Base-by-base conservation (phyloP, 257 asterid genomes). In the Cordia subcordata region DNA sequence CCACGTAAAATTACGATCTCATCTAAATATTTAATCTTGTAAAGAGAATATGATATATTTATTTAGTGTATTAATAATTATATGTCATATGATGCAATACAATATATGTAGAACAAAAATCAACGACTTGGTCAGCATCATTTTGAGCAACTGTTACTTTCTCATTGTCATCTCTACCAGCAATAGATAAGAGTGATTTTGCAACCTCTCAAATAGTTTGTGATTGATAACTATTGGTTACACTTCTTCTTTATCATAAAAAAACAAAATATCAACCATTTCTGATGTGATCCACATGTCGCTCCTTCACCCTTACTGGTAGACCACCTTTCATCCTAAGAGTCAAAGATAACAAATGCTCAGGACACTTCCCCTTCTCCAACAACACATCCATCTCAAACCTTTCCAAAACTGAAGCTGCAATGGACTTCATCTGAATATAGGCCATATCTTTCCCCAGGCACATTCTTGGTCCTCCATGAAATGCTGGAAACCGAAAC, bases 381-480 rank as follows among this genome's bases (percentile, higher is more conserved):
- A 73, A 1, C 75, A 78, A 13, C 55, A 77, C 85, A 17, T 70
- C 69, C n/a, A 84, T 5, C 20, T 45, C 49, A 75, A 86, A 88
- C 68, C 80, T 86, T 62, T 82, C 96, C 72, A 92, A 46, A 49
- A 88, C 79, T 53, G 82, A 71, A 40, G 99, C 96, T 12, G 81
- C 94, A 45, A 92, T 82, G 35, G 85, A 81, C 55, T 88, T 88
- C 99, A 92, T 92, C 79, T 92, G 96, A 65, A 88, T 84, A 53
- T 79, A 86, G 1, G 99, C 96, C 99, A 92, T 79, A 9, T 92
- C 99, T 61, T 88, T 92, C 58, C 96, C 96, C 0, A 92, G 78
- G 62, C 96, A 92, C 80, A 78, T 79, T 72, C 99, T 78, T 60
- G 93, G 96, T 18, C 99, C 99, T 0, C 78, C 99, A 35, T 88